Base-by-base conservation (phyloP, 768 basidiomycete genomes). In the Glaciozyma antarctica region DNA sequence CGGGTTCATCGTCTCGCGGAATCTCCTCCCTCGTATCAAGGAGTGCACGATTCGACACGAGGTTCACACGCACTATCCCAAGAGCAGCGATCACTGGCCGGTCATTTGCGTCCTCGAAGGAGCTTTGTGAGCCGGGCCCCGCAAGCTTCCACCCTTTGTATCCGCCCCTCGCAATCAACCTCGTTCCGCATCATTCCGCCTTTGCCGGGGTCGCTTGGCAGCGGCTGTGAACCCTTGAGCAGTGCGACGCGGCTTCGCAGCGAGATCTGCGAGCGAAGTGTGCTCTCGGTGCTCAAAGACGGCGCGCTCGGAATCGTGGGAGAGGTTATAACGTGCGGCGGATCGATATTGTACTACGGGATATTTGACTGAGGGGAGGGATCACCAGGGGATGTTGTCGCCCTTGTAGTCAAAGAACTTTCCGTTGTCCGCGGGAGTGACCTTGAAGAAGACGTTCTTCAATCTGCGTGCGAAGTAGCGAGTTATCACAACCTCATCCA, bases 371-470 rank as follows among this genome's bases (percentile, higher is more conserved):
- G 7, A 48, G 12, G 47, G n/a, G 17, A 24, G 47, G 16, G 47
- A 48, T 24, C 12, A 48, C 47, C 47, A 48, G 7, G 47, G 47
- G 13, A 41, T 5, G 47, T 48, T 48, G 2, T 48, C 47, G n/a
- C 21, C 47, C 47, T 9, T 48, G n/a, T 21, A 48, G 47, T 48
- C 30, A 32, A 55, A 55, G 60, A 62, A 68, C 9, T 32, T 41
- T 5, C 60, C 56, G 47, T 64, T 68, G 44, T 44, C 41, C 17
- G 41, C 58, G 9, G 63, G 60, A 8, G n/a, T 62, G 6, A 51
- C 63, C 2, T 44, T 34, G 49, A 62, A 60, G 61, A 68, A 59
- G 24, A 68, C 56, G 60, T 68, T 64, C 47, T 68, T 56, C 21
- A 60, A 32, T 0, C 66, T 67, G 60, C 43, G 28, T 5, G 15